Evolutionary conservation across 2,329 filamentous ascomycete species (phyloP).

Genomic region (Penicillium sp.): DNA sequence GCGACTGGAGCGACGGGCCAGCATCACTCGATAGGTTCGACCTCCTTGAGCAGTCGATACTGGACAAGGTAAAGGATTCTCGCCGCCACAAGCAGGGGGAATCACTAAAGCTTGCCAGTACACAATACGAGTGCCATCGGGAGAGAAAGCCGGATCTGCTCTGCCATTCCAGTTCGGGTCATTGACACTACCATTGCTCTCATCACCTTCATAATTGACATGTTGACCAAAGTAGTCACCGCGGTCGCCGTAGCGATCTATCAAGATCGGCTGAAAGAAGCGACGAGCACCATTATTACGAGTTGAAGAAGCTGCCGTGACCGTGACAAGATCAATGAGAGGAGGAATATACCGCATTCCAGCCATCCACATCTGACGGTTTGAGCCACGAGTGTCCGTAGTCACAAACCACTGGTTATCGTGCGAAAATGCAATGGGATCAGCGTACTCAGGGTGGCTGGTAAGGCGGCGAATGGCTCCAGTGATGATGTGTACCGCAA

Average conservation of each 20-base stretch:
- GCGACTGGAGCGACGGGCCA: slow-evolving; percentile 44
- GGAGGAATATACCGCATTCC: slow-evolving; percentile 42
- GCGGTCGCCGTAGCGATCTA: slow-evolving; percentile 52
- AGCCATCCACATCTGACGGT: slow-evolving; percentile 22
- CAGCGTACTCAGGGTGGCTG: slow-evolving; percentile 20
- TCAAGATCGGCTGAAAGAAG: slow-evolving; percentile 53
- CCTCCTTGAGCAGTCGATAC: slow-evolving; percentile 45
- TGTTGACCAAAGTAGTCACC: slow-evolving; percentile 51
- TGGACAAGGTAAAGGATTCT: slow-evolving; percentile 49
- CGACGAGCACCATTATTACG: slow-evolving; percentile 53
- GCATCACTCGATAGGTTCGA: slow-evolving; percentile 47
- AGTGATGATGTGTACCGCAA: slow-evolving; percentile 18
- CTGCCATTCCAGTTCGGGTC: slow-evolving; percentile 54
- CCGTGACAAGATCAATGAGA: slow-evolving; percentile 40
- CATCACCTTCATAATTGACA: slow-evolving; percentile 45
- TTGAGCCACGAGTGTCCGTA: slow-evolving; percentile 18
- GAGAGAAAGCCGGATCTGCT: slow-evolving; percentile 45
- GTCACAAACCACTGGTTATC: slow-evolving; percentile 19
- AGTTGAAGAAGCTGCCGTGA: slow-evolving; percentile 41
- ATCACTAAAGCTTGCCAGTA: slow-evolving; percentile 49
- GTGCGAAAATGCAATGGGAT: slow-evolving; percentile 15
- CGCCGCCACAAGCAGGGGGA: slow-evolving; percentile 49
- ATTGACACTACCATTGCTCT: slow-evolving; percentile 42
- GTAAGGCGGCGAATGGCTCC: slow-evolving; percentile 19
- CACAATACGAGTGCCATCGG: slow-evolving; percentile 48